A percentile compares a stretch with the other conserved stretches of the same genome.
Conservation (phyloP, 148 eudicot species). For the Vaccinium vitisidaea region DNA sequence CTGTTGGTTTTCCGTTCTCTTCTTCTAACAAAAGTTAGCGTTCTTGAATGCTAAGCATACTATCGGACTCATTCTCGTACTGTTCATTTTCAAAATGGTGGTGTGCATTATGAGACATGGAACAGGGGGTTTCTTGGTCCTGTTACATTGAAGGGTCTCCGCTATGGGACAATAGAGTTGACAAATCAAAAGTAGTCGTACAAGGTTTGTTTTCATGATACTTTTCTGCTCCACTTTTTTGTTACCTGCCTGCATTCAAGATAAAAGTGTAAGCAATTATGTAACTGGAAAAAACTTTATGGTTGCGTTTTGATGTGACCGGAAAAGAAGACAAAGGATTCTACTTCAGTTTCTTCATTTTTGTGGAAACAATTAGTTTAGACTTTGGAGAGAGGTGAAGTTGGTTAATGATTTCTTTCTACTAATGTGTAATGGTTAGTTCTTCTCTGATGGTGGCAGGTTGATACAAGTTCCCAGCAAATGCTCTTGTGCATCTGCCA, state of each 20-base stretch:
- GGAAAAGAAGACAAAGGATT: not conserved
- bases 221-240: not conserved
- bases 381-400: not conserved
- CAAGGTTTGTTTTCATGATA: conserved; percentile 28
- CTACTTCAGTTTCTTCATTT: not conserved
- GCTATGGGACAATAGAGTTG: too few species aligned
- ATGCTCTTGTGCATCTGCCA: conserved; percentile 78
- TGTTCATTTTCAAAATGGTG: too few species aligned
- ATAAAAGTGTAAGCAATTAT: not conserved
- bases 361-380: not conserved
- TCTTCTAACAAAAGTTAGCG: too few species aligned
- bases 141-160: too few species aligned
- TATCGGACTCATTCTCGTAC: too few species aligned
- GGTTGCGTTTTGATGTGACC: not conserved
- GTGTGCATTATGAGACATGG: too few species aligned
- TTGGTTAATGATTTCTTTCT: not conserved
- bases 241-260: not conserved
- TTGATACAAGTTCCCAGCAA: conserved; percentile 82
- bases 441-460: conserved; percentile 36
- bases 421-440: not conserved
- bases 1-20: conserved; percentile 55
- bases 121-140: too few species aligned
- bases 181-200: too few species aligned
- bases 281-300: not conserved
- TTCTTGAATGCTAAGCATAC: too few species aligned